phyloP scores from a whole-genome alignment of 169 alveolate genomes.

The Plasmodium sp. region DNA sequence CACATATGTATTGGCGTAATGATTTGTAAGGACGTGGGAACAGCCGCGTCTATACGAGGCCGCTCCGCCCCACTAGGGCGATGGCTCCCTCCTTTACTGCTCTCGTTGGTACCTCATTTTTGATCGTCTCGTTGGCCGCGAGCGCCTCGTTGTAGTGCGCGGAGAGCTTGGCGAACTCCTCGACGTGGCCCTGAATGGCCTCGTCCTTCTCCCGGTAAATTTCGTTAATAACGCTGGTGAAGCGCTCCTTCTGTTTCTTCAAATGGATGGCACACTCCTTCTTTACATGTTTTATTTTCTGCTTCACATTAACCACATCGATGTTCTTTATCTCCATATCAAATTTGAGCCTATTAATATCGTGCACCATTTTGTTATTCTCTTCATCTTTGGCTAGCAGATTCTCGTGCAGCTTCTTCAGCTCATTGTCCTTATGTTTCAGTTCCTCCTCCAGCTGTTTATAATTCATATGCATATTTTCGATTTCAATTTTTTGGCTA shows the following conservation, averaged over 20 bases:
- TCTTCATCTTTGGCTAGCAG: constrained; percentile 61
- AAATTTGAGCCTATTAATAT: constrained; percentile 41
- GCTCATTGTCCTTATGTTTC: constrained; percentile 61
- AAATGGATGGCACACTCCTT: constrained; percentile 51
- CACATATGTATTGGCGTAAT: background rate
- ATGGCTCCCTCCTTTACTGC: background rate
- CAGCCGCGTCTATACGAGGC: too few species aligned
- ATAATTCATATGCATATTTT: constrained; percentile 73
- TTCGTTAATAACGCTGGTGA: constrained; percentile 34
- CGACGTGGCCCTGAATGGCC: constrained; percentile 40
- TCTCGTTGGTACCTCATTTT: constrained; percentile 16
- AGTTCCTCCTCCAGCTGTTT: constrained; percentile 70
- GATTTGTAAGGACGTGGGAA: background rate
- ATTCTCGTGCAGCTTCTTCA: constrained; percentile 41
- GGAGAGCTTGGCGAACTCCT: constrained; percentile 10
- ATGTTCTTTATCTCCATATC: constrained; percentile 61
- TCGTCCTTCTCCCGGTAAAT: constrained; percentile 59
- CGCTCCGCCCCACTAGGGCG: background rate
- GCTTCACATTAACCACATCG: constrained; percentile 23
- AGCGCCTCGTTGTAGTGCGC: constrained; percentile 35
- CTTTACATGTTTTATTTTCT: constrained; percentile 34
- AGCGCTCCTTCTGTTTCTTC: constrained; percentile 47
- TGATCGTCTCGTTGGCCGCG: constrained; percentile 7
- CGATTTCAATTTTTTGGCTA: constrained; percentile 64
- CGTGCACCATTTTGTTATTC: constrained; percentile 42